These are phyloP conservation scores for Fusarium torreyae DNA, from an alignment of 2,329 filamentous ascomycete genomes.

Conservation along the genomic window DNA sequence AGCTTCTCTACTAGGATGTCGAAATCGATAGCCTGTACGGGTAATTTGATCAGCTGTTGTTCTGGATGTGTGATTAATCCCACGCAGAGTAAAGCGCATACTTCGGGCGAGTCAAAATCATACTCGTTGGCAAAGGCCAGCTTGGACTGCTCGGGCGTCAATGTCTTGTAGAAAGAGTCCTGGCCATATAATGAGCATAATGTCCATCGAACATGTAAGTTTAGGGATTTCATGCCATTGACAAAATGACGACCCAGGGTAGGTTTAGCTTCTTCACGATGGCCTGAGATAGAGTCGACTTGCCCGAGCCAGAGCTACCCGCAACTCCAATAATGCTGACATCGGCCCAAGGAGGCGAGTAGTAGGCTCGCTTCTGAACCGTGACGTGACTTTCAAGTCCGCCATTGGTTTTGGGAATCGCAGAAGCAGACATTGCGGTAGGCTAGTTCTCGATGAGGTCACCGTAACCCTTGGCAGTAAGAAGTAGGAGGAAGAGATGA, in stretches of 20 bases:
- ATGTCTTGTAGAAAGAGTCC: slow-evolving; percentile 97
- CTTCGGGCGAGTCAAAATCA: slow-evolving; percentile 93
- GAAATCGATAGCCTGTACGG: slow-evolving; percentile 85
- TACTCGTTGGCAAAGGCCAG: slow-evolving; percentile 91
- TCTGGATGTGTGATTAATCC: background rate
- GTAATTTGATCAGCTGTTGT: slow-evolving; percentile 13
- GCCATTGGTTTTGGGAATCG: slow-evolving; percentile 29
- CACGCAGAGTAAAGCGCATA: slow-evolving; percentile 50
- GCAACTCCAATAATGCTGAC: slow-evolving; percentile 97
- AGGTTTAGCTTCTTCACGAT: slow-evolving; percentile 92
- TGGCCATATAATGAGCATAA: slow-evolving; percentile 58
- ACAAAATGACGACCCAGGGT: slow-evolving; percentile 97
- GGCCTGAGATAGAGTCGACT: slow-evolving; percentile 92
- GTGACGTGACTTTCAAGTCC: slow-evolving; percentile 61
- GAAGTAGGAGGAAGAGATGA: background rate
- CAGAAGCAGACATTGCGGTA: slow-evolving; percentile 40
- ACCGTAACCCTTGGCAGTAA: slow-evolving; percentile 16
- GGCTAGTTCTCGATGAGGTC: slow-evolving; percentile 43
- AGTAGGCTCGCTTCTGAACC: slow-evolving; percentile 76
- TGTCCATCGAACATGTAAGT: background rate
- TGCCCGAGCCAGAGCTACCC: slow-evolving; percentile 93
- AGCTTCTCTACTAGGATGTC: slow-evolving; percentile 86
- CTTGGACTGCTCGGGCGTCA: slow-evolving; percentile 83
- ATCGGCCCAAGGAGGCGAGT: slow-evolving; percentile 95
- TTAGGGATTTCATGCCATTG: slow-evolving; percentile 77